Conservation (phyloP, 495 filamentous ascomycete genomes). For the Podospora australis region DNA sequence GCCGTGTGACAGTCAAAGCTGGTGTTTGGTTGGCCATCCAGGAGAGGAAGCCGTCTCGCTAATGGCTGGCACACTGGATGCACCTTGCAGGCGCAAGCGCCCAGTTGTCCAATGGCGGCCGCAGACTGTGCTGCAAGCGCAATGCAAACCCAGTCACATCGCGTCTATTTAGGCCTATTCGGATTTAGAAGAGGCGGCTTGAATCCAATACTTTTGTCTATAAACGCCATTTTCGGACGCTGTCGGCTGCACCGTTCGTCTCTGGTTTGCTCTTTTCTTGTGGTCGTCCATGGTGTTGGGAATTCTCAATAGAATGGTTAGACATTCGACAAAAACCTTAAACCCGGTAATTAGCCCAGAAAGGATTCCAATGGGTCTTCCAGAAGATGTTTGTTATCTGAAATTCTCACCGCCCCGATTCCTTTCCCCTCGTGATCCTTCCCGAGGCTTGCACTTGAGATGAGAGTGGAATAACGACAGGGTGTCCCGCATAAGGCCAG, state of each 20-base stretch:
- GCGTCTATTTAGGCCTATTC: slow-evolving; percentile 25
- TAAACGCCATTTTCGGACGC: no score
- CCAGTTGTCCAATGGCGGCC: slow-evolving; percentile 16
- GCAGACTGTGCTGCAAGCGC: slow-evolving; percentile 3
- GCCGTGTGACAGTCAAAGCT: not conserved
- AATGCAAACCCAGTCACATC: slow-evolving; percentile 28
- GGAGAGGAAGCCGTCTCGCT: no score
- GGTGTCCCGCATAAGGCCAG: slow-evolving; percentile 2
- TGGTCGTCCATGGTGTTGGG: not conserved
- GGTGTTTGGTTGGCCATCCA: slow-evolving; percentile 15
- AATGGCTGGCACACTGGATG: slow-evolving; percentile 17
- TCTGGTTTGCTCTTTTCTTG: not conserved
- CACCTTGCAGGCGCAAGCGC: slow-evolving; percentile 31
- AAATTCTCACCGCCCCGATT: not conserved
- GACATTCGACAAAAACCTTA: no score
- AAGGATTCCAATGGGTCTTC: not conserved
- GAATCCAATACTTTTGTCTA: no score
- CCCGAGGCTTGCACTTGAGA: not conserved
- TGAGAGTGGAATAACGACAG: not conserved
- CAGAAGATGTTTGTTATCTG: not conserved
- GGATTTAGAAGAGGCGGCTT: slow-evolving; percentile 7
- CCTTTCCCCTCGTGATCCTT: not conserved
- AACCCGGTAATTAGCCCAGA: not conserved
- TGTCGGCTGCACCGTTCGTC: no score
- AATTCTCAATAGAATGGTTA: no score